Evolutionary conservation across 352 stramenopile genomes (phyloP), one percentile per base, ranked within the genome.

Genomic region (Phytophthora capsici): DNA sequence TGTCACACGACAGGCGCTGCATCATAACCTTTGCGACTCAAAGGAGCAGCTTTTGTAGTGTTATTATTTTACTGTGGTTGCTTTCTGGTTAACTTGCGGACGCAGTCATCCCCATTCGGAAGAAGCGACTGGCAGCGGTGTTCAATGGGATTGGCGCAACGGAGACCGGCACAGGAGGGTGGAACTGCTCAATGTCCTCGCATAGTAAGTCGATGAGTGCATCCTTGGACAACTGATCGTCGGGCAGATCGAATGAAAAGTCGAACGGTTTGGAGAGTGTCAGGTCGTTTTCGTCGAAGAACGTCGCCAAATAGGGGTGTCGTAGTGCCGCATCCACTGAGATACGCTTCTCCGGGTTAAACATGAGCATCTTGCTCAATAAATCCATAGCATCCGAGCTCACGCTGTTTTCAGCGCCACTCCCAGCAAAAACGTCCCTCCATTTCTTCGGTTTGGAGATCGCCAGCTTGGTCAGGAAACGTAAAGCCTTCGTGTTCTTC

Each of bases 401-500:
- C 26, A 89, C 72, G 6, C 20, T 7, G 10, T 62, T 52, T 22
- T 66, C 62, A 46, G 54, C 40, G 13, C 61, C 57, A 38, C 69
- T 73, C 16, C 59, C 68, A 2, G 80, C 71, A 56, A 91, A 89
- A 20, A 88, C 71, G 8, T 93, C 81, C 6, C 57, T 63, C 74
- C 82, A 90, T 62, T 89, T 91, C 43, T 76, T 88, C 0, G 84
- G 79, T 69, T 93, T 91, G 10, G 81, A 90, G 34, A 94, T 93
- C 1, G 79, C 53, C 5, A 90, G 63, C 46, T 86, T 86, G 4
- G 81, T 89, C 8, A 98, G 77, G 72, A 98, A 98, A 19, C 81
- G 93, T 16, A 78, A 56, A 10, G 95, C 92, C 66, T 95, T 98
- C n/a, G 79, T 82, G 38, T 95, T 98, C 69, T 94, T 89, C 45